phyloP scores from a whole-genome alignment of 2,329 filamentous ascomycete genomes.

The Ascochyta rabiei region DNA sequence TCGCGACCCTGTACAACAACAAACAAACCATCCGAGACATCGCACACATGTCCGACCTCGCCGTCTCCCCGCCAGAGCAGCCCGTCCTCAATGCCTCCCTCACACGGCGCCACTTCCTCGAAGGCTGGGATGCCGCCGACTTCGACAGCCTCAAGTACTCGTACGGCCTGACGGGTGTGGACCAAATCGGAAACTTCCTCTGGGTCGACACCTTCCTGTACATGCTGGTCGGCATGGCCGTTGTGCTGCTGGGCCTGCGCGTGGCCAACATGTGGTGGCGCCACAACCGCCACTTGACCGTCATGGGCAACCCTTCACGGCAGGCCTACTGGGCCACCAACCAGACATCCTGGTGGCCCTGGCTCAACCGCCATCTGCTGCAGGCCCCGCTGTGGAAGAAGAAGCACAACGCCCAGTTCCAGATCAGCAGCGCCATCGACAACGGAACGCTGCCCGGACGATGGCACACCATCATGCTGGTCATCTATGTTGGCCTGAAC shows the following conservation, averaged over 20 bases:
- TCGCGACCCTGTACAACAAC: conserved; percentile 11
- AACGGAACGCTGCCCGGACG: conserved; percentile 81
- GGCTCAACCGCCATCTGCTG: conserved; percentile 67
- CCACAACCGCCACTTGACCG: conserved; percentile 54
- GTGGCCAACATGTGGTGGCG: conserved; percentile 50
- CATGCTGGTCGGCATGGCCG: conserved; percentile 40
- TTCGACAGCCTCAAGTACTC: conserved; percentile 46
- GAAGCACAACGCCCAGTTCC: conserved; percentile 77
- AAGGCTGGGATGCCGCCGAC: conserved; percentile 38
- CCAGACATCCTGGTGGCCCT: conserved; percentile 57
- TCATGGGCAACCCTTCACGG: conserved; percentile 49
- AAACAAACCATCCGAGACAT: conserved; percentile 6
- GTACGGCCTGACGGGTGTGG: conserved; percentile 55
- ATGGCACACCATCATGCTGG: conserved; percentile 73
- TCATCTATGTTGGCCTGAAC: conserved; percentile 73
- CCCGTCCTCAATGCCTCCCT: conserved; percentile 18
- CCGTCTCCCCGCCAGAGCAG: conserved; percentile 16
- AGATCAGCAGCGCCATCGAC: conserved; percentile 69
- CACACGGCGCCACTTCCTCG: conserved; percentile 34
- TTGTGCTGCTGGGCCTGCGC: conserved; percentile 50
- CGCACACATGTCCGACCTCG: conserved; percentile 32
- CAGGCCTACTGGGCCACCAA: conserved; percentile 56
- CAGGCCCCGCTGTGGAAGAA: conserved; percentile 75
- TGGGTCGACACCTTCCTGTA: conserved; percentile 54
- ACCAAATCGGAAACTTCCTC: conserved; percentile 55